Conservation (phyloP, 2,329 filamentous ascomycete genomes). For the Cercospora sp. region DNA sequence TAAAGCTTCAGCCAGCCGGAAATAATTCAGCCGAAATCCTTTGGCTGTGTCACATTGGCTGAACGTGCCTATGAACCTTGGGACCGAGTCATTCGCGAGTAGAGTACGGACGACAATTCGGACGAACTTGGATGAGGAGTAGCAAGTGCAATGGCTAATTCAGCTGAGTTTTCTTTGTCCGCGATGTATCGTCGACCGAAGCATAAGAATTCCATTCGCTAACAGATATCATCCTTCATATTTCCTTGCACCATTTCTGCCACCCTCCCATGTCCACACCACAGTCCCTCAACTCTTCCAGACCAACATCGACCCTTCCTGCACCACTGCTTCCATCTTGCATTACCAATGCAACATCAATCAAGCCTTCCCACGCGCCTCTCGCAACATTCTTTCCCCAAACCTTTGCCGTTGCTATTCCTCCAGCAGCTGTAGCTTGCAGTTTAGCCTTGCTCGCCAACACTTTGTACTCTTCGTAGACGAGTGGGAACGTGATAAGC, state of each 20-base stretch:
- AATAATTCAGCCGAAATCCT: not conserved
- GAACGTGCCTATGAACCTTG: not conserved
- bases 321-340: conserved; percentile 43
- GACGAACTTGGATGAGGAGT: not conserved
- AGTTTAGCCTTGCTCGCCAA: conserved; percentile 74
- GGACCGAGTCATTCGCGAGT: not conserved
- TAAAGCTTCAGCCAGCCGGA: not conserved
- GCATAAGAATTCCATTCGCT: not conserved
- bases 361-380: conserved; percentile 73
- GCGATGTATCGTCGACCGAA: not conserved
- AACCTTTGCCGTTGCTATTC: conserved; percentile 67
- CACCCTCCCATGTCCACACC: conserved; percentile 54
- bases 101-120: not conserved
- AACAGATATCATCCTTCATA: conserved; percentile 44
- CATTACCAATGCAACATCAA: conserved; percentile 68
- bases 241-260: conserved; percentile 75
- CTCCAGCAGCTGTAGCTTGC: conserved; percentile 67
- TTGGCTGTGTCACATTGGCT: not conserved
- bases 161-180: not conserved
- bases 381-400: conserved; percentile 75
- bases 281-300: conserved; percentile 71
- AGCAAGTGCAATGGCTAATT: not conserved
- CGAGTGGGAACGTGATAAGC: conserved; percentile 80
- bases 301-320: conserved; percentile 70
- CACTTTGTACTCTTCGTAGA: conserved; percentile 79